These are phyloP conservation scores for Violaceomyces palustris DNA, from an alignment of 1,284 basidiomycete genomes.

Conservation along the genomic window DNA sequence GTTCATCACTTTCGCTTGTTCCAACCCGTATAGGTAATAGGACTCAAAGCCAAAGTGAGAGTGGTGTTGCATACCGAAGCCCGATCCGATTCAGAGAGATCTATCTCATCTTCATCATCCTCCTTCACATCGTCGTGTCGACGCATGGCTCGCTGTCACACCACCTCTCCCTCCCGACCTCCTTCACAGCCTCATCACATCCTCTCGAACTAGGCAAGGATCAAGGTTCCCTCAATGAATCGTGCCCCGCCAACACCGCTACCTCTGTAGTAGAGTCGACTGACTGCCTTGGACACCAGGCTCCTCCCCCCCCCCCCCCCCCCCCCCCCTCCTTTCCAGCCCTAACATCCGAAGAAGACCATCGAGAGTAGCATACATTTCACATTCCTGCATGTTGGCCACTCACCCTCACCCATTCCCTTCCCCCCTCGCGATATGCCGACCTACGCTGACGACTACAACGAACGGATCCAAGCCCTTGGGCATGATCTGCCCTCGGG, in stretches of 20 bases:
- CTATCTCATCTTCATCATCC: not conserved
- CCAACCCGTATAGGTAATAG: not conserved
- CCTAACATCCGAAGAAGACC: constrained; percentile 6
- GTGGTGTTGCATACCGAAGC: constrained; percentile 36
- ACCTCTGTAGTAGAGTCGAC: too few relatives aligned
- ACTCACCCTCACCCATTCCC: not conserved
- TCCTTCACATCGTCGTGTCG: too few relatives aligned
- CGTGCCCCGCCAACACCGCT: too few relatives aligned
- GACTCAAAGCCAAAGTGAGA: not conserved
- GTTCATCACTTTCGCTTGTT: constrained; percentile 3
- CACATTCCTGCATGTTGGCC: constrained; percentile 1
- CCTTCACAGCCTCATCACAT: too few relatives aligned
- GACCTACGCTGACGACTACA: constrained; percentile 28
- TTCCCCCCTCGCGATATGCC: constrained; percentile 6
- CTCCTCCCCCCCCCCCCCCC: too few relatives aligned
- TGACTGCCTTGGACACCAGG: too few relatives aligned
- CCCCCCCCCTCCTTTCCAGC: constrained; percentile 3
- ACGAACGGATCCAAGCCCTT: constrained; percentile 11
- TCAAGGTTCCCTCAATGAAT: too few relatives aligned
- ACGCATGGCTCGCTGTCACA: too few relatives aligned
- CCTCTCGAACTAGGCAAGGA: too few relatives aligned
- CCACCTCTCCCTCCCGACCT: too few relatives aligned
- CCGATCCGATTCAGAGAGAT: constrained; percentile 8
- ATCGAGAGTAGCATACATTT: not conserved
- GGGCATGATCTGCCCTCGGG: constrained; percentile 15